phyloP scores from a whole-genome alignment of 2,329 filamentous ascomycete genomes.

The Neonectria ditissima region DNA sequence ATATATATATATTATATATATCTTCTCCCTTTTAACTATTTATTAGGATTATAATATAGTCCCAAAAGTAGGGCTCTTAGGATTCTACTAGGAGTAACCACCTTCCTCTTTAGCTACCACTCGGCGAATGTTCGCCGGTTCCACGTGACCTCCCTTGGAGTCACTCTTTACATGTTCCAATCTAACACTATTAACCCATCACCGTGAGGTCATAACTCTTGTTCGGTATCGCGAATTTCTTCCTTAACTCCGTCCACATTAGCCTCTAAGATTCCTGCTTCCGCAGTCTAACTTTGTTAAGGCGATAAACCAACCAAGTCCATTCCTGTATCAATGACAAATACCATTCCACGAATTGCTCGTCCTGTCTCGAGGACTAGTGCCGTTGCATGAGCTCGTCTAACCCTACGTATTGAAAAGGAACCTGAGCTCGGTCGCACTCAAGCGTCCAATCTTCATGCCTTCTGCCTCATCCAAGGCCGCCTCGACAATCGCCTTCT shows the following conservation, averaged over 20 bases:
- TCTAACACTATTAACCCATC: too few species aligned
- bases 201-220: slow-evolving; percentile 18
- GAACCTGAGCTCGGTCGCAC: slow-evolving; percentile 74
- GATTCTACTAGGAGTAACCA: too few species aligned
- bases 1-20: too few species aligned
- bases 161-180: too few species aligned
- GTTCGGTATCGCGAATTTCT: neutral
- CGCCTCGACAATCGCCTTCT: slow-evolving; percentile 79
- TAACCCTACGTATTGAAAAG: slow-evolving; percentile 63
- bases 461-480: slow-evolving; percentile 83
- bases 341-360: neutral
- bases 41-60: too few species aligned
- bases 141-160: too few species aligned
- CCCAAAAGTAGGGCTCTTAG: too few species aligned
- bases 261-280: neutral
- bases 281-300: neutral
- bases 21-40: too few species aligned
- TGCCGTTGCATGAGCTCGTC: neutral
- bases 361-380: neutral
- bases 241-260: slow-evolving; percentile 18
- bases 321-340: neutral
- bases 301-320: neutral
- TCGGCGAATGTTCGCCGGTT: too few species aligned
- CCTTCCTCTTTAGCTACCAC: too few species aligned
- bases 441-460: slow-evolving; percentile 74